phyloP scores from a whole-genome alignment of 805 yeast species.

The Kuraishia piskuri region DNA sequence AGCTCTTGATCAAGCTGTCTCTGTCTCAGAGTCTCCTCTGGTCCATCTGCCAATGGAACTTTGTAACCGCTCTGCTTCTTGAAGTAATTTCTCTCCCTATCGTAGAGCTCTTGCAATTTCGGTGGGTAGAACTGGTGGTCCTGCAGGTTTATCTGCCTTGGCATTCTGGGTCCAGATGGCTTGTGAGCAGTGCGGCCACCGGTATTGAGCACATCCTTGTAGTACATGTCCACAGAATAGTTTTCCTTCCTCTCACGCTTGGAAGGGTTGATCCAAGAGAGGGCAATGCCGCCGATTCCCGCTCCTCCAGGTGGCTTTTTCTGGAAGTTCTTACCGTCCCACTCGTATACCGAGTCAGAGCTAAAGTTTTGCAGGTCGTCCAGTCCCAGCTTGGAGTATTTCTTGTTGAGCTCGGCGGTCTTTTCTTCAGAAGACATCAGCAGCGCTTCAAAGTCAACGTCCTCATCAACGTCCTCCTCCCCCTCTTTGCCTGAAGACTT shows the following conservation, averaged over 20 bases:
- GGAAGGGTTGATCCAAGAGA: constrained; percentile 77
- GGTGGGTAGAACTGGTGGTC: constrained; percentile 90
- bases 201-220: constrained; percentile 69
- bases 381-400: constrained; percentile 59
- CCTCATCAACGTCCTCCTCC: constrained; percentile 25
- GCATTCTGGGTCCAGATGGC: constrained; percentile 66
- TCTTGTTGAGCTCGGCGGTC: constrained; percentile 51
- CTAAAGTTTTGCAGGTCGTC: constrained; percentile 74
- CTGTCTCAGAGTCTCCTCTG: constrained; percentile 20
- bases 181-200: constrained; percentile 49
- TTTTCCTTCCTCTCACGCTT: constrained; percentile 80
- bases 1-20: constrained; percentile 38
- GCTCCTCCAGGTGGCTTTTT: constrained; percentile 43
- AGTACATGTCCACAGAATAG: constrained; percentile 31
- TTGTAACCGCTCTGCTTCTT: constrained; percentile 58
- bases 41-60: constrained; percentile 46
- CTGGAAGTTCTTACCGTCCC: constrained; percentile 82
- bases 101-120: constrained; percentile 67
- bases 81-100: constrained; percentile 70
- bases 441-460: constrained; percentile 56
- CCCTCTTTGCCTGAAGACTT: constrained; percentile 15
- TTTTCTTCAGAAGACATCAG: constrained; percentile 53
- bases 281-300: constrained; percentile 38
- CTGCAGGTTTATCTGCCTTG: constrained; percentile 72
- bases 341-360: constrained; percentile 70